Conservation (phyloP, 352 stramenopile species). For the Pythium sukuiense region DNA sequence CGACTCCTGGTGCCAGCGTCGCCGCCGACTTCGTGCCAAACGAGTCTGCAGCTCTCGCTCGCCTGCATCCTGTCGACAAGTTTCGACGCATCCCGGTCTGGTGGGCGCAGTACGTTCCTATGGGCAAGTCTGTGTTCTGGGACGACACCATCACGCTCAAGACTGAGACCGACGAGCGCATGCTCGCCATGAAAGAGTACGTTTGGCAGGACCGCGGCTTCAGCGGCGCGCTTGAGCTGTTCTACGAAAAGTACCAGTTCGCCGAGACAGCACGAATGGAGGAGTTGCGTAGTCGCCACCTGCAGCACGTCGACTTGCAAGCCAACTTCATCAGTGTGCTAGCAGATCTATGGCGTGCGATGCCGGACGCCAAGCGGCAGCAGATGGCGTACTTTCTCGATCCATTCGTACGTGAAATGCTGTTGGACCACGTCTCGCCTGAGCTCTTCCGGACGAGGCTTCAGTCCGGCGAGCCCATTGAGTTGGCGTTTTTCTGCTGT, state of each 20-base stretch:
- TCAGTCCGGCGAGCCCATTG: slow-evolving; percentile 36
- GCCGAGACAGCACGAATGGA: slow-evolving; percentile 73
- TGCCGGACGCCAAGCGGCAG: slow-evolving; percentile 50
- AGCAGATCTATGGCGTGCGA: slow-evolving; percentile 53
- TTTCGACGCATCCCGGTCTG: slow-evolving; percentile 48
- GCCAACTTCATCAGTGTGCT: slow-evolving; percentile 45
- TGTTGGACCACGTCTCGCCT: slow-evolving; percentile 45
- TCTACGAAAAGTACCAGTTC: slow-evolving; percentile 81
- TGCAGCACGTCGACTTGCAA: slow-evolving; percentile 40
- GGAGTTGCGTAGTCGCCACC: slow-evolving; percentile 57
- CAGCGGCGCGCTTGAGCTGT: slow-evolving; percentile 49
- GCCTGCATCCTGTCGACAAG: slow-evolving; percentile 39
- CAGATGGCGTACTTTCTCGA: slow-evolving; percentile 59
- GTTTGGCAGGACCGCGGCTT: slow-evolving; percentile 49
- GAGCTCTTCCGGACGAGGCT: slow-evolving; percentile 28
- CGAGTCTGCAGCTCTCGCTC: slow-evolving; percentile 23
- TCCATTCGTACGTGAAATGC: slow-evolving; percentile 62
- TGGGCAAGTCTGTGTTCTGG: slow-evolving; percentile 69
- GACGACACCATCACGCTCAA: slow-evolving; percentile 61
- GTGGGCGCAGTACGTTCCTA: slow-evolving; percentile 62
- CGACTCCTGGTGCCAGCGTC: slow-evolving; percentile 34
- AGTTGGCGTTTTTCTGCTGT: slow-evolving; percentile 56
- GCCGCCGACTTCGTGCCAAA: slow-evolving; percentile 50
- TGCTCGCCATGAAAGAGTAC: slow-evolving; percentile 42
- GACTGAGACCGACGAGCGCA: slow-evolving; percentile 50